A percentile compares a stretch with the other conserved stretches of the same genome.
Conservation (phyloP, 192 early-diverging fungal species). For the Spizellomyces punctatus region DNA sequence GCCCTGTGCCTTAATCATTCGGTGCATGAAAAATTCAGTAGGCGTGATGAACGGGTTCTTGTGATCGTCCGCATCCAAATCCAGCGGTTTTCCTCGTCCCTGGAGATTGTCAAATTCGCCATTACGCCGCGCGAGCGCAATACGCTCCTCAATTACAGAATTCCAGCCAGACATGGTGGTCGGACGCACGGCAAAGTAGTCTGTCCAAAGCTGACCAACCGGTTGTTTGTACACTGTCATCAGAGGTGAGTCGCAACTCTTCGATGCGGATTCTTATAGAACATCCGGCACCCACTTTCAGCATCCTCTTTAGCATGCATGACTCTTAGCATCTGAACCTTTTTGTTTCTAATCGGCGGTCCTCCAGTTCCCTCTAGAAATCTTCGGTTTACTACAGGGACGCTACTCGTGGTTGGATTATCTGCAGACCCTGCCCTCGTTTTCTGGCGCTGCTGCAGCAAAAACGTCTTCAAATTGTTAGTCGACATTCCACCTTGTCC, state of each 20-base stretch:
- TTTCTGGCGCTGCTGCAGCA: constrained; percentile 25
- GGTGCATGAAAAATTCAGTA: constrained; percentile 42
- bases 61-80: constrained; percentile 33
- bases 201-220: constrained; percentile 33
- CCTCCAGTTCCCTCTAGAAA: constrained; percentile 9
- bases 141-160: constrained; percentile 43
- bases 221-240: constrained; percentile 39
- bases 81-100: constrained; percentile 42
- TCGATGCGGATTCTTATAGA: not conserved
- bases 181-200: constrained; percentile 44
- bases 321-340: constrained; percentile 15
- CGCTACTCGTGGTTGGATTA: constrained; percentile 16
- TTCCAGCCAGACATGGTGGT: constrained; percentile 20
- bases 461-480: constrained; percentile 12
- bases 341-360: not conserved
- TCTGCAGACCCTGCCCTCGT: constrained; percentile 10
- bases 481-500: not conserved
- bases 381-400: constrained; percentile 18
- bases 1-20: constrained; percentile 45
- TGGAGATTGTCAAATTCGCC: constrained; percentile 45
- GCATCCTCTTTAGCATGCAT: constrained; percentile 30
- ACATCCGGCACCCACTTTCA: not conserved
- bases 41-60: constrained; percentile 41
- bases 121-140: constrained; percentile 32
- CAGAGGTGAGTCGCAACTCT: too few relatives aligned